Evolutionary conservation across 768 basidiomycete species (phyloP), one percentile per base, ranked within the genome.

Genomic region (Suillus paluster): DNA sequence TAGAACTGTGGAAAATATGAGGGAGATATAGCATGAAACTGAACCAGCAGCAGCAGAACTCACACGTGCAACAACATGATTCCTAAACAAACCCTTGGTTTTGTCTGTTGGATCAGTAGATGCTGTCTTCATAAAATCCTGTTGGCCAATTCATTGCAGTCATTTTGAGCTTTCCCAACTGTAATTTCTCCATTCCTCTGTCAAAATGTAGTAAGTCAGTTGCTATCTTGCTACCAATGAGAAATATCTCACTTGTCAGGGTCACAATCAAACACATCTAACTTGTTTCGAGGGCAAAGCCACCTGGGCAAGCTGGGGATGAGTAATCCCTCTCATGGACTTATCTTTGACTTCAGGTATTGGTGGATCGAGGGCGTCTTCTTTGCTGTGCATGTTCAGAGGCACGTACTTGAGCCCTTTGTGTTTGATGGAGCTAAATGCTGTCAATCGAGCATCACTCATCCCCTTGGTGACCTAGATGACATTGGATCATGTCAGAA

Each of bases 351-450:
- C 23, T 10, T 58, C 46, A 10, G 17, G 19, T 17, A 58, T 44
- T 2, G 17, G 57, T 30, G 57, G 57, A 44, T 30, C 21, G 17
- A 38, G 44, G 4, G 27, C 19, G 7, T 30, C 57, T 15, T 21
- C n/a, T 33, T 45, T 46, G 27, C 25, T 30, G 25, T 17, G 25
- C 58, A 59, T 59, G 12, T 59, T 59, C 21, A 10, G 3, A 17
- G 58, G 58, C 8, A 59, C 10, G n/a, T 52, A 59, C 48, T 59
- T 59, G 10, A 52, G 48, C 3, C 48, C 58, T 23, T 59, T 59
- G 36, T 59, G 58, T n/a, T 59, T 59, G 27, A 59, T 2, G 2
- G 58, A 59, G 30, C 30, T 30, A 30, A 30, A 30, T 30, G 30
- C 30, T 30, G 30, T 30, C 6, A 6, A 30, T 30, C 30, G 6